Conservation (phyloP, 2,329 filamentous ascomycete genomes). For the Trematosphaeria pertusa region DNA sequence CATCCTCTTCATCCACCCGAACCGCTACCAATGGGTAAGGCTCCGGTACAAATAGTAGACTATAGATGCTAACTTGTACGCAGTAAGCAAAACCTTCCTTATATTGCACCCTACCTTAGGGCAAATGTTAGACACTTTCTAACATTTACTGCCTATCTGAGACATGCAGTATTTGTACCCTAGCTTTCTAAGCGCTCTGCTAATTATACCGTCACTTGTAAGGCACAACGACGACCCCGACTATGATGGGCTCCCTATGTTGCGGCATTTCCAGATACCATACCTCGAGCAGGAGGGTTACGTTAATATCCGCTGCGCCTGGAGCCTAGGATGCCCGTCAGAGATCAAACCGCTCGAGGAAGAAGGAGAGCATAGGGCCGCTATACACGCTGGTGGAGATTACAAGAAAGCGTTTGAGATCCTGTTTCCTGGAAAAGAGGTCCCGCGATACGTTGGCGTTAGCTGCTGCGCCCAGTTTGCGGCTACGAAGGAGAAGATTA, state of each 20-base stretch:
- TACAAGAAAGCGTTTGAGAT: constrained; percentile 58
- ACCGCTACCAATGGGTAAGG: constrained; percentile 55
- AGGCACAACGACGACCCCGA: constrained; percentile 62
- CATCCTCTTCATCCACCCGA: constrained; percentile 51
- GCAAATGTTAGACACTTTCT: no score
- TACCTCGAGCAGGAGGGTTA: constrained; percentile 60
- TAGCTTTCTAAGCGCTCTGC: no score
- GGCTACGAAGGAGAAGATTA: constrained; percentile 56
- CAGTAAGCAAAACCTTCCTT: no score
- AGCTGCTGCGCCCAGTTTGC: constrained; percentile 65
- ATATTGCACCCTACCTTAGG: no score
- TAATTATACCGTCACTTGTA: no score
- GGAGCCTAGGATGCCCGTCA: constrained; percentile 59
- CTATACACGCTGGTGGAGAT: constrained; percentile 57
- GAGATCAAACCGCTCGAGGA: constrained; percentile 57
- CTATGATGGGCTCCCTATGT: constrained; percentile 58
- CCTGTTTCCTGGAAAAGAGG: constrained; percentile 52
- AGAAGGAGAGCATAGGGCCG: constrained; percentile 49
- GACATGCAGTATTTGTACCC: no score
- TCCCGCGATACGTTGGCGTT: constrained; percentile 56
- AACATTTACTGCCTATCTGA: no score
- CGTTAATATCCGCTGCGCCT: constrained; percentile 61
- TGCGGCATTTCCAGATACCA: constrained; percentile 57
- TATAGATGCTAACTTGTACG: no score
- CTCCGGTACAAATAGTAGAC: no score